Base-by-base conservation (phyloP, 2,329 filamentous ascomycete genomes). In the Aspergillus caelatus region DNA sequence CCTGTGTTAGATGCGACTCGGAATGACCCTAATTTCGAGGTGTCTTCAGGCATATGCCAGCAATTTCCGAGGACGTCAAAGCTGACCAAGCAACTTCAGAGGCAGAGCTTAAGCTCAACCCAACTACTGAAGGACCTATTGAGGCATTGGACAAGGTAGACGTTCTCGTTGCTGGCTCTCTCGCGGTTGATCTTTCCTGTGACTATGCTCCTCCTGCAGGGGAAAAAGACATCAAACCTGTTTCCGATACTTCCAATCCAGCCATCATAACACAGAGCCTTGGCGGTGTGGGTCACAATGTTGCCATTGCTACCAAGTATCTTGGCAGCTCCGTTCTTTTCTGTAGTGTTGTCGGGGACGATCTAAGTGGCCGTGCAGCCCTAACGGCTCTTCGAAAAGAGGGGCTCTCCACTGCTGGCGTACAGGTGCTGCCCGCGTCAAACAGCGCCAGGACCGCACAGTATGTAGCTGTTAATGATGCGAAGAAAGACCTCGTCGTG, bases 271-370 rank as follows among this genome's bases (percentile, higher is more conserved):
- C 82, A 41, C 93, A 96, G 73, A 92, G 91, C 1, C 86, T 97
- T 9, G 95, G 95, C 14, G 95, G 95, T 8, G 95, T 98, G 9
- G 95, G 92, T 8, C 90, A 93, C 72, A 98, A 98, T 72, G 92
- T 98, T 52, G 93, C 95, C 19, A 85, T 93, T 55, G 94, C 94
- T 52, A 89, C 92, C 1, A 91, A 93, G 68, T 85, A 89, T 36
- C 85, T 91, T 63, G 88, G 86, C 46, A 86, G 84, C 43, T 79
- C 80, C 16, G 91, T 95, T 9, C 85, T 87, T 26, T 86, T 97
- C 19, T 94, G 90, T 78, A 96, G 91, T 71, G 85, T 93, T 66
- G 85, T 97, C 11, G 93, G 91, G 16, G 86, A 94, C 72, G 94
- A 98, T 73, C 71, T 88, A 2, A 90, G 91, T 62, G 95, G 94